These are phyloP conservation scores for Pelargonium nanum DNA, from an alignment of 345 rosid species.

Conservation along the genomic window DNA sequence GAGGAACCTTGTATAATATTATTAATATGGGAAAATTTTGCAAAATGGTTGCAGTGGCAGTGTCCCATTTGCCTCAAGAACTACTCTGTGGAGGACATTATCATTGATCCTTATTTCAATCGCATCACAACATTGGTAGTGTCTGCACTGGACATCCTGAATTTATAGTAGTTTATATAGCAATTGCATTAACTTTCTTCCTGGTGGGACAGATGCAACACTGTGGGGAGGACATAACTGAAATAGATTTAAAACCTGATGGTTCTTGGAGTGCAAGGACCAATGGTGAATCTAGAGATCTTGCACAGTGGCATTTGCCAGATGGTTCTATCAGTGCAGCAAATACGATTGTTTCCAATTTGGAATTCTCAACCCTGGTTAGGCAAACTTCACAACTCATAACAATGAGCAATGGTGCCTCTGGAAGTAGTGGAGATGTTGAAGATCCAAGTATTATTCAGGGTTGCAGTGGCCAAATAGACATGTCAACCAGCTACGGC, in stretches of 20 bases:
- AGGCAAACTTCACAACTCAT: conserved; percentile 14
- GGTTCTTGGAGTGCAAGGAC: conserved; percentile 94
- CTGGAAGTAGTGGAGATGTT: conserved; percentile 71
- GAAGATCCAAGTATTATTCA: conserved; percentile 91
- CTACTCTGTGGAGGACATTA: conserved; percentile 72
- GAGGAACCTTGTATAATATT: no score
- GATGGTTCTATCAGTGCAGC: conserved; percentile 45
- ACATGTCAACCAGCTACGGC: conserved; percentile 39
- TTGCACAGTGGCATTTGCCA: conserved; percentile 72
- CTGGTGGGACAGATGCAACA: conserved; percentile 51
- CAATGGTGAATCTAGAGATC: conserved; percentile 69
- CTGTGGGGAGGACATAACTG: conserved; percentile 79
- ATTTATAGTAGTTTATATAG: background rate
- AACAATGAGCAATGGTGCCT: conserved; percentile 80
- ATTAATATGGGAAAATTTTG: conserved; percentile 8
- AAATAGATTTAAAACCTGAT: conserved; percentile 84
- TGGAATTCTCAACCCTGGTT: conserved; percentile 8
- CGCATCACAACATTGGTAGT: conserved; percentile 70
- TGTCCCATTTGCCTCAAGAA: conserved; percentile 91
- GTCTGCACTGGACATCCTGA: conserved; percentile 2
- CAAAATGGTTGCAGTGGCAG: conserved; percentile 71
- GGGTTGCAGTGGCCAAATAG: conserved; percentile 59
- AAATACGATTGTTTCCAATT: conserved; percentile 7
- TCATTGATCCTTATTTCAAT: conserved; percentile 88
- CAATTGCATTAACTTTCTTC: conserved; percentile 7